Conservation (phyloP, 768 basidiomycete genomes). For the Hygrophorus russula region DNA sequence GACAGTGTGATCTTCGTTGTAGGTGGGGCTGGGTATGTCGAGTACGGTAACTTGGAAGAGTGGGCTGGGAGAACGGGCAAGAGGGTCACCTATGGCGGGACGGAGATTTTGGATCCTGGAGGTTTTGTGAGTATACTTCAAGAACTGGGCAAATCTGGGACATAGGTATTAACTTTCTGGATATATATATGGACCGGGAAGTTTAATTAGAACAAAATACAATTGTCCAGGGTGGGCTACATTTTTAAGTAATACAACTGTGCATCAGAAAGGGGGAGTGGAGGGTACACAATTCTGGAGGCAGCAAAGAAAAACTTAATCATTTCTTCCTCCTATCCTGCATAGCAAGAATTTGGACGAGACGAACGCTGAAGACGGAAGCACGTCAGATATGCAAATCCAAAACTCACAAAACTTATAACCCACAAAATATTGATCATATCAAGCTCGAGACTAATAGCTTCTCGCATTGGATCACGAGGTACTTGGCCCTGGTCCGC, state of each 20-base stretch:
- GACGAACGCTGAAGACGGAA: conserved; percentile 44
- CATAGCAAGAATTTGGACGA: conserved; percentile 73
- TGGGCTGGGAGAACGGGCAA: conserved; percentile 81
- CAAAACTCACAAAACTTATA: not conserved
- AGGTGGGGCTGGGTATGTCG: conserved; percentile 94
- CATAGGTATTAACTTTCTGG: conserved; percentile 4
- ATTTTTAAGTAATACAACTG: not conserved
- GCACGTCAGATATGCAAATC: not conserved
- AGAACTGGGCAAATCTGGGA: conserved; percentile 41
- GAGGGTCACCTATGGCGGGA: conserved; percentile 87
- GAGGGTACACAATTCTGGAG: not conserved
- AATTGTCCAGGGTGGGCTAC: not conserved
- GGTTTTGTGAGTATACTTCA: conserved; percentile 71
- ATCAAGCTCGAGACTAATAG: conserved; percentile 70
- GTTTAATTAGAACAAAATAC: not conserved
- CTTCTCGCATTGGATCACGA: conserved; percentile 68
- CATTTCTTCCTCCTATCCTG: conserved; percentile 46
- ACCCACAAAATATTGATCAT: conserved; percentile 85
- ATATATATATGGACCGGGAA: not conserved
- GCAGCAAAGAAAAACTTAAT: conserved; percentile 1
- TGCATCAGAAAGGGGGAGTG: not conserved
- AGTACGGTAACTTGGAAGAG: conserved; percentile 93
- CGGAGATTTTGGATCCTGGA: conserved; percentile 86
- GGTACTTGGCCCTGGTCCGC: conserved; percentile 57
- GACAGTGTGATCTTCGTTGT: conserved; percentile 92